These are phyloP conservation scores for Hyphopichia homilentoma DNA, from an alignment of 805 yeast species.

Conservation along the genomic window DNA sequence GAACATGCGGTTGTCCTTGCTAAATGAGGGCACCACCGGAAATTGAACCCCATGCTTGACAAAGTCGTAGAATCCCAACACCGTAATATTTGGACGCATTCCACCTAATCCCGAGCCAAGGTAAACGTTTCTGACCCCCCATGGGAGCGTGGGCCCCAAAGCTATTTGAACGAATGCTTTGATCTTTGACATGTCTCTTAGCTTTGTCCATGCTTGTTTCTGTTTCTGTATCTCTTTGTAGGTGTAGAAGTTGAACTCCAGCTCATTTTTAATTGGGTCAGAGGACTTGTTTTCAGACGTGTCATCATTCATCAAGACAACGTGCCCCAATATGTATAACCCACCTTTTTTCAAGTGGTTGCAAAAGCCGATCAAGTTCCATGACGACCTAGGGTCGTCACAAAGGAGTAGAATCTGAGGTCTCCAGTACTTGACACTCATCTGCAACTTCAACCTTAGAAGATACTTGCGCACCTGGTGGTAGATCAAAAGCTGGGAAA, in stretches of 20 bases:
- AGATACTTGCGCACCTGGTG: slow-evolving; percentile 95
- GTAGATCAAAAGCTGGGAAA: slow-evolving; percentile 89
- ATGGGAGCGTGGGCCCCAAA: slow-evolving; percentile 78
- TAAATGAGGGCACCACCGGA: slow-evolving; percentile 18
- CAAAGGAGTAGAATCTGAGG: slow-evolving; percentile 88
- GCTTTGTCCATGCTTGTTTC: slow-evolving; percentile 75
- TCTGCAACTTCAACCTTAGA: slow-evolving; percentile 74
- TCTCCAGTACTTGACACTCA: slow-evolving; percentile 95
- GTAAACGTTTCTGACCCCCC: slow-evolving; percentile 94
- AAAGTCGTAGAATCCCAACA: slow-evolving; percentile 82
- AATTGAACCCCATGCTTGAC: slow-evolving; percentile 34
- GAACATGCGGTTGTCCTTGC: slow-evolving; percentile 13
- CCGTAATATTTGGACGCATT: slow-evolving; percentile 95
- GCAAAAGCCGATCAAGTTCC: slow-evolving; percentile 91
- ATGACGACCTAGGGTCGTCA: slow-evolving; percentile 87
- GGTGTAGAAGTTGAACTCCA: slow-evolving; percentile 37
- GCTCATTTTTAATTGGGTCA: slow-evolving; percentile 60
- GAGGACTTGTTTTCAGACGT: slow-evolving; percentile 9
- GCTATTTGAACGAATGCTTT: slow-evolving; percentile 95
- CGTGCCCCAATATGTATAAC: slow-evolving; percentile 88
- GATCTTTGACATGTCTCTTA: slow-evolving; percentile 71
- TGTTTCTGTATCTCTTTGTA: slow-evolving; percentile 69
- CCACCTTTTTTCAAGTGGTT: slow-evolving; percentile 96
- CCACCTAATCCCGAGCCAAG: slow-evolving; percentile 97
- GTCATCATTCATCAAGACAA: slow-evolving; percentile 55